Conservation (phyloP, 179 eudicot species). For the Silene vulgaris region DNA sequence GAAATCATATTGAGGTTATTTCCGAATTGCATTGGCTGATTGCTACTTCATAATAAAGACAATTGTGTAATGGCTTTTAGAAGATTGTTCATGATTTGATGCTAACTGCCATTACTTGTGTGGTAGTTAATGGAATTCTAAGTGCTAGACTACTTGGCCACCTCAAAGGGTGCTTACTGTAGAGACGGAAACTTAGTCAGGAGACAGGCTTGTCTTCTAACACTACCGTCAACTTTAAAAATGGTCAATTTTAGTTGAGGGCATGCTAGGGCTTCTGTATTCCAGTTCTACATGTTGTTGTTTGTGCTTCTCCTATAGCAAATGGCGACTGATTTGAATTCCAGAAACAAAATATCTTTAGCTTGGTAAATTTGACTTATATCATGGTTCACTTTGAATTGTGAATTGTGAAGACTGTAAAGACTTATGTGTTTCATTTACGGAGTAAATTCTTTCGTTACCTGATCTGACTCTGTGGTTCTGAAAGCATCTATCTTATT, state of each 20-base stretch:
- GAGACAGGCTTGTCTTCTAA: background rate
- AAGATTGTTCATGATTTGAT: background rate
- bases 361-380: background rate
- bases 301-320: background rate
- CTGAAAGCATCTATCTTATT: background rate
- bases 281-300: background rate
- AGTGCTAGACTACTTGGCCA: background rate
- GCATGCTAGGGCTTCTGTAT: background rate
- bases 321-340: background rate
- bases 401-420: conserved; percentile 3
- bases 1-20: background rate
- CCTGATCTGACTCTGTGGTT: background rate
- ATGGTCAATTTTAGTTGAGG: background rate
- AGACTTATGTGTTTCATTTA: background rate
- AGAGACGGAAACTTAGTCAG: background rate
- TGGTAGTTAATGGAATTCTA: background rate
- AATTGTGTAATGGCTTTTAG: background rate
- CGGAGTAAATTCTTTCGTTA: background rate
- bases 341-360: background rate
- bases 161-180: conserved; percentile 1
- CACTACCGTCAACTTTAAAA: background rate
- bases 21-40: background rate
- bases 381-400: background rate
- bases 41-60: background rate
- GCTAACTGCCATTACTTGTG: background rate